phyloP scores from a whole-genome alignment of 352 stramenopile species.

The Elongisporangium anandrum region DNA sequence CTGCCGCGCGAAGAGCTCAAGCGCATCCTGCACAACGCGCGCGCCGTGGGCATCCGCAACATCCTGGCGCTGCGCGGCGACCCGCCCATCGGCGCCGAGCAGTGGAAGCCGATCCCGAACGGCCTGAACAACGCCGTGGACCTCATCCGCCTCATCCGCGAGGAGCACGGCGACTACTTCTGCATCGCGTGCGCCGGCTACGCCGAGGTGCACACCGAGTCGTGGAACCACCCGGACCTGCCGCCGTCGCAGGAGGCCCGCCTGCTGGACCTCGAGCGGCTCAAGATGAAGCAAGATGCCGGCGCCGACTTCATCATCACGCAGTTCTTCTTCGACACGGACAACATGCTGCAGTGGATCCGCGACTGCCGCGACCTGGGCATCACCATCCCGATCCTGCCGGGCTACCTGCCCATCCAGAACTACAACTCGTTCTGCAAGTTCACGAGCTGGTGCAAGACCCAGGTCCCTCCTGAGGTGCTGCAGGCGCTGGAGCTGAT shows the following conservation, averaged over 20 bases:
- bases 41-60: constrained; percentile 92
- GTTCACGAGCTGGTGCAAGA: constrained; percentile 98
- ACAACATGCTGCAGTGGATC: constrained; percentile 96
- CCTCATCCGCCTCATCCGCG: constrained; percentile 95
- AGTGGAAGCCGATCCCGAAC: constrained; percentile 79
- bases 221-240: constrained; percentile 81
- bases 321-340: constrained; percentile 99
- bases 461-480: constrained; percentile 90
- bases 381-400: constrained; percentile 95
- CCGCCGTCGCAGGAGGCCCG: constrained; percentile 74
- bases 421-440: constrained; percentile 97
- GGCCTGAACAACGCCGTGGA: constrained; percentile 94
- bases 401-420: constrained; percentile 87
- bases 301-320: constrained; percentile 99
- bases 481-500: constrained; percentile 69
- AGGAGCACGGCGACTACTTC: constrained; percentile 96
- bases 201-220: constrained; percentile 90
- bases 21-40: constrained; percentile 59
- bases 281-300: constrained; percentile 97
- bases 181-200: constrained; percentile 97
- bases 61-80: constrained; percentile 98
- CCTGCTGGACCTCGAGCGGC: constrained; percentile 91
- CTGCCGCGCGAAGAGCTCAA: constrained; percentile 62
- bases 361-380: constrained; percentile 88
- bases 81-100: constrained; percentile 90